Conservation (phyloP, 108 stramenopile genomes). For the Pseudonitzschia multiseries region DNA sequence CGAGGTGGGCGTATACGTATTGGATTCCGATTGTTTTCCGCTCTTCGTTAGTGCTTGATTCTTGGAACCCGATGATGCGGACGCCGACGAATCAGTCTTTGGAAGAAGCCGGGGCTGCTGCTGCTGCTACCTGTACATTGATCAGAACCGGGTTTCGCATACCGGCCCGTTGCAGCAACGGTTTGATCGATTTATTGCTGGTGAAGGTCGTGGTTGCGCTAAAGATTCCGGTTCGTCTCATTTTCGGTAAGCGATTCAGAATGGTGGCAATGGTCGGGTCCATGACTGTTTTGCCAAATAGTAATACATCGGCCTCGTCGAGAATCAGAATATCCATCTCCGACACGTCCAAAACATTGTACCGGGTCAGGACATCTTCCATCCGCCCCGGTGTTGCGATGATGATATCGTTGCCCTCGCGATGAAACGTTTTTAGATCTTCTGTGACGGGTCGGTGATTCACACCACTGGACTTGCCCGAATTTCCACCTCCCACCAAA, state of each 20-base stretch:
- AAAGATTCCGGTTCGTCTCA: constrained; percentile 96
- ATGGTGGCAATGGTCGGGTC: constrained; percentile 87
- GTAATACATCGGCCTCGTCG: constrained; percentile 95
- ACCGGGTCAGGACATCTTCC: constrained; percentile 88
- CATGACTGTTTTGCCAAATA: constrained; percentile 60
- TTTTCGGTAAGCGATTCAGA: constrained; percentile 84
- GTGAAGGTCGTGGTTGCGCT: constrained; percentile 90
- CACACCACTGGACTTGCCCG: constrained; percentile 28
- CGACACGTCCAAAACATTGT: constrained; percentile 70
- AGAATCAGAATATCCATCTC: constrained; percentile 91
- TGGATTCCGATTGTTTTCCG: constrained; percentile 18
- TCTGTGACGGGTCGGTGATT: constrained; percentile 70
- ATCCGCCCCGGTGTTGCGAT: constrained; percentile 97
- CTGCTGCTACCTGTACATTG: constrained; percentile 74
- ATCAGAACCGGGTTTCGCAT: constrained; percentile 96
- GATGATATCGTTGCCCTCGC: constrained; percentile 78
- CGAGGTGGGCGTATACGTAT: constrained; percentile 82
- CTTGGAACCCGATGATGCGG: background rate
- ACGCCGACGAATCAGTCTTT: background rate
- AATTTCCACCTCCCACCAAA: constrained; percentile 67
- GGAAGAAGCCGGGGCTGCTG: constrained; percentile 12
- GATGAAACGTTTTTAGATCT: constrained; percentile 70
- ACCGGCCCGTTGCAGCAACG: constrained; percentile 87
- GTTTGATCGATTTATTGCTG: constrained; percentile 64
- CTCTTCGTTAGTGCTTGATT: background rate